Evolutionary conservation across 176 grass and related monocot genomes (phyloP).

Genomic region (Zoysia japonica): DNA sequence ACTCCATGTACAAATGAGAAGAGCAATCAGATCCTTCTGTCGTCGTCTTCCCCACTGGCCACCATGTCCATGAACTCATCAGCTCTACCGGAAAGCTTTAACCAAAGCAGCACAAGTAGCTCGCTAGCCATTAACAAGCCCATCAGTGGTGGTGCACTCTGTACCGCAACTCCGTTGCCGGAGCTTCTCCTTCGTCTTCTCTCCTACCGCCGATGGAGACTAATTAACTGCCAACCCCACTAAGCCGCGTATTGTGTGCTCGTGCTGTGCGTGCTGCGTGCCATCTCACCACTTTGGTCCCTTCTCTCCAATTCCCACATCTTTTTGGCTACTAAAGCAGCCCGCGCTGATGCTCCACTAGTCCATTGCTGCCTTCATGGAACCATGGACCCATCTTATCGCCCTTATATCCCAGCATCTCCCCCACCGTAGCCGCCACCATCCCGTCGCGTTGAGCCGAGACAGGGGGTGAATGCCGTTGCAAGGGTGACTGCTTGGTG

Average conservation of each 20-base stretch:
- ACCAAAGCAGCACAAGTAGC: not conserved
- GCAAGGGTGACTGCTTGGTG: not conserved
- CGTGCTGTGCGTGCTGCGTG: slow-evolving; percentile 14
- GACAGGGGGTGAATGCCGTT: not conserved
- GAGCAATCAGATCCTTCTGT: not conserved
- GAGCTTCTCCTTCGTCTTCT: not conserved
- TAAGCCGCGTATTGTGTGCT: not conserved
- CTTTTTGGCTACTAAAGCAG: slow-evolving; percentile 30
- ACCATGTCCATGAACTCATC: not conserved
- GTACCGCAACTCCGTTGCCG: not conserved
- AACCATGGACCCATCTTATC: slow-evolving; percentile 9
- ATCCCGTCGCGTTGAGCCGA: not conserved
- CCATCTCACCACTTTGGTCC: slow-evolving; percentile 20
- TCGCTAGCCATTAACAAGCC: not conserved
- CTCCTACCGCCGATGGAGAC: slow-evolving; percentile 56
- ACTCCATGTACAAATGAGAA: not conserved
- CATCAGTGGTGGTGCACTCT: slow-evolving; percentile 8
- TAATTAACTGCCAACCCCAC: slow-evolving; percentile 60
- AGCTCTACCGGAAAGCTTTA: slow-evolving; percentile 11
- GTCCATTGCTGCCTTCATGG: slow-evolving; percentile 27
- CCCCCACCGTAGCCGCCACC: slow-evolving; percentile 9
- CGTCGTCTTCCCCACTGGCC: slow-evolving; percentile 15
- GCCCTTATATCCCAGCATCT: slow-evolving; percentile 4
- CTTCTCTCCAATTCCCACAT: slow-evolving; percentile 42
- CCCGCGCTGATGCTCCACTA: slow-evolving; percentile 29